Base-by-base conservation (phyloP, 306 rosid species). In the Quercus agrifolia region DNA sequence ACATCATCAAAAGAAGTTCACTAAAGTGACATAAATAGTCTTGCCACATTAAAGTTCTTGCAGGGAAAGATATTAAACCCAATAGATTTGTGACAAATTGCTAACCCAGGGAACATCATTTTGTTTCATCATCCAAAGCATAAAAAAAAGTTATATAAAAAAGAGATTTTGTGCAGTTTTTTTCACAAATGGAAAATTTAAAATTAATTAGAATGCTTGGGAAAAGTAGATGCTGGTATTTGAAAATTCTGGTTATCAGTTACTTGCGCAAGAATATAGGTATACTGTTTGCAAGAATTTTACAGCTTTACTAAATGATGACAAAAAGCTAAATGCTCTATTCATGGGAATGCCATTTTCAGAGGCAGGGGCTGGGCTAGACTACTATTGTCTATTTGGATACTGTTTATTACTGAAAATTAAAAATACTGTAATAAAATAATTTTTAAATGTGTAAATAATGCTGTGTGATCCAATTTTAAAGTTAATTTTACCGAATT, bases 1-100 rank as follows among this genome's bases (percentile, higher is more conserved):
- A 79, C 92, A 91, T 83, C 88, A 87, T 87, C 78, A 91, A 88
- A 91, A 90, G 83, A 86, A 80, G 88, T 74, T 86, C 84, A 82
- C 78, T 88, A 83, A 85, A 88, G 89, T 73, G 87, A 71, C 82
- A 83, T 81, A 83, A 74, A 77, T 76, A 23, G 77, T 72, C 64
- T 78, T 75, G 81, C 86, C 81, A 54, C 86, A 59, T 77, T 84
- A 83, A 82, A 77, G 84, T 67, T 75, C 55, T 74, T 70, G 74
- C 78, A 63, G 61, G 55, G 19, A 55, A 77, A 82, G 76, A 76
- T 78, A 64, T 28, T 17, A 59, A 77, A 63, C 23, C 68, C 41
- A 49, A 59, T 8, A 71, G 33, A 49, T 82, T 81, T 80, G 75
- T 78, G 83, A 83, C 83, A 78, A 79, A 81, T 79, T 25, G 75